Evolutionary conservation across 1,139 yeast genomes (phyloP).

Genomic region (Schwanniomyces etchellsii): DNA sequence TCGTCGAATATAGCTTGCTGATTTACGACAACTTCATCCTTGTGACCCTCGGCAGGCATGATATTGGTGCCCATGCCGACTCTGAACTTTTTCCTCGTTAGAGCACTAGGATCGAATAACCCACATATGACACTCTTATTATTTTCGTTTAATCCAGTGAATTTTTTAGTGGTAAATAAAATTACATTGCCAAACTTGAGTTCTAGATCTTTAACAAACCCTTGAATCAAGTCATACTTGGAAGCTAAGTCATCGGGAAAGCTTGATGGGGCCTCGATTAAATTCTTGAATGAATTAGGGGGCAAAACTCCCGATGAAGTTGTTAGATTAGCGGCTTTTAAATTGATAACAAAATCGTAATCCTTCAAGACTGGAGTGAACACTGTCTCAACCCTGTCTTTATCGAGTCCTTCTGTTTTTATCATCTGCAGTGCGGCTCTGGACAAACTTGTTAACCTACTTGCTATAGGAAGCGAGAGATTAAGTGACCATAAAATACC

Average conservation of each 20-base stretch:
- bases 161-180: constrained; percentile 55
- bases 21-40: constrained; percentile 58
- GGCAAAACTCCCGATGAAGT: constrained; percentile 53
- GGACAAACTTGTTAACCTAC: constrained; percentile 82
- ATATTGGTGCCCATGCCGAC: constrained; percentile 76
- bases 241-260: constrained; percentile 42
- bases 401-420: constrained; percentile 37
- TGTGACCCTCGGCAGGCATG: constrained; percentile 47
- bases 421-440: constrained; percentile 63
- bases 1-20: constrained; percentile 72
- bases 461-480: constrained; percentile 70
- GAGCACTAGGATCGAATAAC: constrained; percentile 63
- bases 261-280: constrained; percentile 33
- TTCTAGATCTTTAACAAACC: constrained; percentile 50
- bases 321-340: constrained; percentile 42
- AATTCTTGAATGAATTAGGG: constrained; percentile 57
- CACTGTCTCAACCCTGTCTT: constrained; percentile 46
- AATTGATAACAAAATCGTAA: constrained; percentile 69
- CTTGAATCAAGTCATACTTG: constrained; percentile 53
- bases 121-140: constrained; percentile 68
- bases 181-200: constrained; percentile 51
- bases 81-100: constrained; percentile 59
- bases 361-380: constrained; percentile 81
- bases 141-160: constrained; percentile 42
- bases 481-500: constrained; percentile 80